Evolutionary conservation across 179 eudicot species (phyloP), one percentile per base, ranked within the genome.

Genomic region (Silene coronaria): DNA sequence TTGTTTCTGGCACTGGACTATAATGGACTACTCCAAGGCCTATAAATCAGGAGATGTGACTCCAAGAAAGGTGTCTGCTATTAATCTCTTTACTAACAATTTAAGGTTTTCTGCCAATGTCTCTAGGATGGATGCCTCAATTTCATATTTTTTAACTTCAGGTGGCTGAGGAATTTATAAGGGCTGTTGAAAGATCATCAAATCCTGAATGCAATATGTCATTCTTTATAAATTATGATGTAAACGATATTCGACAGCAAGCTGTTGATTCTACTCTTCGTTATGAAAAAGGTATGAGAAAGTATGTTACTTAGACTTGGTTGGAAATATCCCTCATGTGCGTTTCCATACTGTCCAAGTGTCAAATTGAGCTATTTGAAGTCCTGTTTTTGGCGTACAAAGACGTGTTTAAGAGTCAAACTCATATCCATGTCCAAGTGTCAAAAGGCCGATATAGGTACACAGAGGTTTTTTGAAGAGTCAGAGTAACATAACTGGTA

Each of bases 251-350:
- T 66, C 60, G 88, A 71, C 77, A 79, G 80, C 97, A 95, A 81
- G 99, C 99, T 66, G 80, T 77, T 28, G 96, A 88, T 77, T 95
- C 99, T 53, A 91, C 93, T 77, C 77, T 83, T 70, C 91, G 99
- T 3, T 85, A 92, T 68, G 60, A 86, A 76, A 76, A 75, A 81
- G 99, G 99, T 92, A 78, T 46, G 57, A 65, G 4, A 69, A 22
- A 5, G 2, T 19, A 7, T 24, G 17, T 48, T 48, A 21, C 46
- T 9, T 27, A 24, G 67, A 26, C 45, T 38, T 38, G 45, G 12
- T 8, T 38, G 12, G 45, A 9, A 38, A 0, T 6, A 7, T 36
- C 42, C 8, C 9, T 5, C 42, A 36, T 36, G 42, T 36, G 42
- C 10, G 42, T 6, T 8, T 36, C 9, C 42, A 36, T 32, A 32